Base-by-base conservation (phyloP, 2,329 filamentous ascomycete species). In the Pseudocercospora vitis region DNA sequence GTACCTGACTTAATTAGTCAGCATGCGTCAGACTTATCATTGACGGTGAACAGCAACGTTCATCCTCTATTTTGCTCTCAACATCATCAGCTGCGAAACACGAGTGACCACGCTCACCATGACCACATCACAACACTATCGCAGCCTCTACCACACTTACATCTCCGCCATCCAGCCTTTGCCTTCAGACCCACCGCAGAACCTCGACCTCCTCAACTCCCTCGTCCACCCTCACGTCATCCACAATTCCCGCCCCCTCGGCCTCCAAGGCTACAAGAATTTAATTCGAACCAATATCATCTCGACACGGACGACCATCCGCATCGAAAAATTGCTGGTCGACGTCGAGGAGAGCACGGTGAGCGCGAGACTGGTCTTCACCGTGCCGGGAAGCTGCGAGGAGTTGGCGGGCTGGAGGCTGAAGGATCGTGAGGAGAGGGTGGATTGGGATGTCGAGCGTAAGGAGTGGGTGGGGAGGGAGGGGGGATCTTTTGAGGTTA, bases 231-330 rank as follows among this genome's bases (percentile, higher is more conserved):
- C 48, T 16, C 31, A 50, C 28, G 52, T 48, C 4, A 35, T 55
- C 44, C 52, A 55, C 32, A 55, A 55, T 12, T 50, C 40, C 14
- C 32, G 9, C 24, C 40, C 12, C 8, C 39, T 55, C 8, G 52
- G 47, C 14, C n/a, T 50, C 0, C 4, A 26, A 9, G 47, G 35
- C 18, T 55, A 51, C 28, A 48, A 39, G 42, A 28, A 26, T n/a
- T 39, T 55, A 8, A 55, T 55, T 16, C 26, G 14, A 4, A n/a
- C 14, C 3, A 55, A 55, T 37, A 55, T 55, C 31, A 23, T 46
- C 26, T 7, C 11, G 4, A 29, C 52, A 8, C 26, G 45, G 4
- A 55, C 52, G 9, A 23, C 1, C 6, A 51, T 55, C 7, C 26
- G 14, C 2, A 31, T 55, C 21, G 48, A 51, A 23, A 55, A 50